Base-by-base conservation (phyloP, 331 rosid genomes). In the Quercus phellos region DNA sequence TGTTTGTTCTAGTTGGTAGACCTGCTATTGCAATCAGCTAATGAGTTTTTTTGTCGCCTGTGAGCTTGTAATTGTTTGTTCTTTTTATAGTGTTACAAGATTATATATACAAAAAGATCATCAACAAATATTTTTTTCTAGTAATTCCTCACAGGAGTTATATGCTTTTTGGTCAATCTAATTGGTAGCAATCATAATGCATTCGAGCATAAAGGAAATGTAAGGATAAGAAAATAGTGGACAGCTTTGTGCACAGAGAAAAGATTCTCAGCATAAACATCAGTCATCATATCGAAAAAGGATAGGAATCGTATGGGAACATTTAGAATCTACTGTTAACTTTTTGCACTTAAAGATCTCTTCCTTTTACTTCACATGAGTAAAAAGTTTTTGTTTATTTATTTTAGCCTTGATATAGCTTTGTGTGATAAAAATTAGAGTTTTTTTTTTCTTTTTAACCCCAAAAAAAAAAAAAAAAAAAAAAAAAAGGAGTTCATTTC, bases 141-240 rank as follows among this genome's bases (percentile, higher is more conserved):
- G 4, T 9, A 58, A 58, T 58, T 22, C 14, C 38, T 19, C 9
- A 5, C 3, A 1, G 10, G 29, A 22, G 63, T 68, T 50, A 46
- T 59, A 30, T 78, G 67, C 82, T 51, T 38, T 61, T n/a, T 4
- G 68, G 72, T 68, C 68, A 51, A 80, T 68, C 51, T 38, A 24
- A 59, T 27, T 61, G 24, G 75, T 38, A 42, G 54, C 38, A 55
- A 59, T 27, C 69, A 54, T 38, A 35, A 51, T 67, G 74, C 87
- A 68, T 14, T 19, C 53, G 27, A 29, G 67, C 78, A 75, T 24
- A 70, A 51, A 69, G n/a, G 19, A 26, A 2, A 26, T 58, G n/a
- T 13, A 10, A 70, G 13, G 51, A 78, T 4, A 80, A 43, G 12
- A n/a, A 46, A 16, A 43, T 14, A 22, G 34, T 58, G 67, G 43